Conservation (phyloP, 2,329 filamentous ascomycete genomes). For the Cadophora sp. region DNA sequence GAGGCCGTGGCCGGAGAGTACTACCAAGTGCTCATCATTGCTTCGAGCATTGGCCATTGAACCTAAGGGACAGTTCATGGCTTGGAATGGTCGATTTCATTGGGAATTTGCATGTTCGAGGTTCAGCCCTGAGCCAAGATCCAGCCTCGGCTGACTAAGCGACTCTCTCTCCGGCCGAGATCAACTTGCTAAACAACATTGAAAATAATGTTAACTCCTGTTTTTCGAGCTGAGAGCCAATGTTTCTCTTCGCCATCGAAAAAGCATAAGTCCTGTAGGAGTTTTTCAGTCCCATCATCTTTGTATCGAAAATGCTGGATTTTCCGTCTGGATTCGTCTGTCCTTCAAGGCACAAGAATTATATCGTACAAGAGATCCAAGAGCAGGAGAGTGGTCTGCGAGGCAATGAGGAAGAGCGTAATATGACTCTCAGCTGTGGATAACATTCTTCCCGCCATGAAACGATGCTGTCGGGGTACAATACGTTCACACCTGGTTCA, state of each 20-base stretch:
- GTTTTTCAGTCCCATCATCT: no score
- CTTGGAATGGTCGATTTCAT: background rate
- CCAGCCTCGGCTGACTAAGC: background rate
- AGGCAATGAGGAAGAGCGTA: background rate
- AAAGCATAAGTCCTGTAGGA: no score
- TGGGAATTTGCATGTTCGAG: background rate
- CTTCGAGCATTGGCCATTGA: background rate
- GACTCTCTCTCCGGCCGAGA: background rate
- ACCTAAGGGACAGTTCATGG: background rate
- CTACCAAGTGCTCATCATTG: background rate
- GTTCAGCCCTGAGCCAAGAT: conserved; percentile 8
- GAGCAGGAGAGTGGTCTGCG: background rate
- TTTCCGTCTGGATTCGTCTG: no score
- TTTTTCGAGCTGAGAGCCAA: no score
- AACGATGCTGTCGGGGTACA: background rate
- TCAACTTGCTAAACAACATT: background rate
- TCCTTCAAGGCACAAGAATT: no score
- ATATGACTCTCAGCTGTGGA: background rate
- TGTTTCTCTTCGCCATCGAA: no score
- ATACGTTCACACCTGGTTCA: background rate
- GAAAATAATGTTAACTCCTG: no score
- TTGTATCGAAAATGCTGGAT: background rate
- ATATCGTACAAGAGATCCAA: no score
- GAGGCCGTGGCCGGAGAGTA: background rate
- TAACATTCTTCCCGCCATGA: background rate